These are phyloP conservation scores for Eremothecium gossypii DNA, from an alignment of 1,139 yeast genomes.

Conservation along the genomic window DNA sequence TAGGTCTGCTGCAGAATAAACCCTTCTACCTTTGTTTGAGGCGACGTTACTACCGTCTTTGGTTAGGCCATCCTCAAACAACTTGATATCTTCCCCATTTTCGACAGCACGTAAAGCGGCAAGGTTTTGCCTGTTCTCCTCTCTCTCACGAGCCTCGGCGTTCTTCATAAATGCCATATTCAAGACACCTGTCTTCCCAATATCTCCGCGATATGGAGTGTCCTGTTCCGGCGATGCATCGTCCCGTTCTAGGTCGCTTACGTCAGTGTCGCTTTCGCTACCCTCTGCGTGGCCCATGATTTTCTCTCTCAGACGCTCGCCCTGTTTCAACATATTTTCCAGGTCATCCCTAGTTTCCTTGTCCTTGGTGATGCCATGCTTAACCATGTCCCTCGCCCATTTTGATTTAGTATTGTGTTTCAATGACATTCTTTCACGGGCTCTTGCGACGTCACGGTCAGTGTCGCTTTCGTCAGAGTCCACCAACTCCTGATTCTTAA, in stretches of 20 bases:
- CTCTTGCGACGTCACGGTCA: slow-evolving; percentile 65
- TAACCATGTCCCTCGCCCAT: slow-evolving; percentile 90
- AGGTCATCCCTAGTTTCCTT: slow-evolving; percentile 74
- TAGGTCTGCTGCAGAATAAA: slow-evolving; percentile 64
- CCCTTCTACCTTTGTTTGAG: slow-evolving; percentile 70
- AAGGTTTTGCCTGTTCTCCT: slow-evolving; percentile 46
- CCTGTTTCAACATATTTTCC: slow-evolving; percentile 88
- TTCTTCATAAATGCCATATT: slow-evolving; percentile 92
- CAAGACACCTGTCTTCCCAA: slow-evolving; percentile 76
- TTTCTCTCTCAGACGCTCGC: slow-evolving; percentile 66
- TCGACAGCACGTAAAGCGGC: slow-evolving; percentile 41
- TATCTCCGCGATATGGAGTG: slow-evolving; percentile 15
- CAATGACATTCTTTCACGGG: slow-evolving; percentile 84
- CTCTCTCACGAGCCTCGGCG: slow-evolving; percentile 60
- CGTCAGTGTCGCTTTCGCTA: slow-evolving; percentile 41
- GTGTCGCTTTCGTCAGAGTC: slow-evolving; percentile 49
- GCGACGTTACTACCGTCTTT: slow-evolving; percentile 39
- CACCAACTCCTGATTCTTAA: slow-evolving; percentile 60
- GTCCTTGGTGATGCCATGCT: slow-evolving; percentile 85
- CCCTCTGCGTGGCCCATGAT: slow-evolving; percentile 58
- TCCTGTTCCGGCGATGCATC: slow-evolving; percentile 33
- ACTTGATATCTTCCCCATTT: slow-evolving; percentile 36
- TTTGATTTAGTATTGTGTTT: slow-evolving; percentile 80
- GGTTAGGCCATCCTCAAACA: slow-evolving; percentile 32
- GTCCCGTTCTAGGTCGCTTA: slow-evolving; percentile 42